A percentile compares a stretch with the other conserved stretches of the same genome.
phyloP scores from a whole-genome alignment of 495 filamentous ascomycete genomes.

The Viridothelium virens region DNA sequence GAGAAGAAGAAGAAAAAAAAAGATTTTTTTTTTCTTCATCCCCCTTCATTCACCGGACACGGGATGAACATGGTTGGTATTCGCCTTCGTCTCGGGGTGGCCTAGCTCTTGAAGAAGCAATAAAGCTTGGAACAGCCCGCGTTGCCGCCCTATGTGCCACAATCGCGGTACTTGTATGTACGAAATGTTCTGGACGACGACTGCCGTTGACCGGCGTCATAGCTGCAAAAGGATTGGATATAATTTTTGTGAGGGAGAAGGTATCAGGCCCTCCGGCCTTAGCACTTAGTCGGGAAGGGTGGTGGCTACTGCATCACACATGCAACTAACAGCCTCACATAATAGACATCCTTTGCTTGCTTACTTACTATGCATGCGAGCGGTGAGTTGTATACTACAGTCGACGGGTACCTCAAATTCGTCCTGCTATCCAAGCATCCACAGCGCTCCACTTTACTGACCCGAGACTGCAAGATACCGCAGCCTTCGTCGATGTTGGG shows the following conservation, averaged over 20 bases:
- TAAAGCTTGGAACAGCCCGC: not conserved
- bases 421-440: slow-evolving; percentile 6
- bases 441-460: not conserved
- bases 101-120: not conserved
- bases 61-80: not conserved
- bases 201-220: not conserved
- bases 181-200: not conserved
- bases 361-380: not conserved
- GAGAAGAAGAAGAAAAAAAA: not conserved
- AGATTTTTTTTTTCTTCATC: not conserved
- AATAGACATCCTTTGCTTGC: not conserved
- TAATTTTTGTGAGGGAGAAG: not conserved
- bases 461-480: slow-evolving; percentile 9
- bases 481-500: slow-evolving; percentile 3
- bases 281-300: not conserved
- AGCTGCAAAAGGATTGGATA: not conserved
- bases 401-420: not conserved
- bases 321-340: slow-evolving; percentile 7
- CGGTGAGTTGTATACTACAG: slow-evolving; percentile 4
- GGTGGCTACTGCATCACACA: not conserved
- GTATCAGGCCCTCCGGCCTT: not conserved
- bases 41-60: not conserved
- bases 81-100: not conserved
- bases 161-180: not conserved
- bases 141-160: not conserved